A percentile compares a stretch with the other conserved stretches of the same genome.
phyloP scores from a whole-genome alignment of 2,329 filamentous ascomycete genomes.

The Penicillium polonicum region DNA sequence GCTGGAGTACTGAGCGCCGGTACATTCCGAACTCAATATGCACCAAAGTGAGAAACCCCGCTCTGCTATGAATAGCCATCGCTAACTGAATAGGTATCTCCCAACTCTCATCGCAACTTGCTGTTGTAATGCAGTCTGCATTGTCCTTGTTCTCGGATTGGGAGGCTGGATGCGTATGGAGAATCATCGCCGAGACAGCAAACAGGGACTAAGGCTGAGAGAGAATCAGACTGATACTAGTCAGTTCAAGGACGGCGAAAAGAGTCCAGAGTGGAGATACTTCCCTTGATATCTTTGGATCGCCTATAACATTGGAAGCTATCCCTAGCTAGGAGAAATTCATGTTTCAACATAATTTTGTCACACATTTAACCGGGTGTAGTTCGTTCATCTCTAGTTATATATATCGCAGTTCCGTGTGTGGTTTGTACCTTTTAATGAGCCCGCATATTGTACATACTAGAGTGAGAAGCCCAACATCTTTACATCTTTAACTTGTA shows the following conservation, averaged over 20 bases:
- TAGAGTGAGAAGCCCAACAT: too few species aligned
- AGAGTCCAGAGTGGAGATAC: conserved; percentile 38
- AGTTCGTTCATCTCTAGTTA: too few species aligned
- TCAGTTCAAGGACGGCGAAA: conserved; percentile 41
- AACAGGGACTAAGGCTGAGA: conserved; percentile 37
- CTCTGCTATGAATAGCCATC: too few species aligned
- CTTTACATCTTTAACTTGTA: too few species aligned
- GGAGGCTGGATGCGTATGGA: conserved; percentile 50
- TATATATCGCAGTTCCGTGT: too few species aligned
- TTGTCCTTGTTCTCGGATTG: conserved; percentile 40
- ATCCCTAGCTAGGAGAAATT: too few species aligned
- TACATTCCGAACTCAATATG: conserved; percentile 51
- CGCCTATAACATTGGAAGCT: too few species aligned
- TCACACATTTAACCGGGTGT: too few species aligned
- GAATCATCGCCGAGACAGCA: conserved; percentile 42
- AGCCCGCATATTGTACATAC: too few species aligned
- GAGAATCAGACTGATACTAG: conserved; percentile 44
- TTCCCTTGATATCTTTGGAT: conserved; percentile 9
- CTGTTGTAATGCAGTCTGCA: conserved; percentile 45
- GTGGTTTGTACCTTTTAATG: too few species aligned
- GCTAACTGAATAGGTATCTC: conserved; percentile 35
- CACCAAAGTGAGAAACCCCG: conserved; percentile 37
- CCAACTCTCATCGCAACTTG: conserved; percentile 49
- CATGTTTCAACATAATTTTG: too few species aligned
- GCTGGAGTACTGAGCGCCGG: conserved; percentile 47